A percentile compares a stretch with the other conserved stretches of the same genome.
Conservation (phyloP, 805 yeast species). For the Metschnikowia gelsemii region DNA sequence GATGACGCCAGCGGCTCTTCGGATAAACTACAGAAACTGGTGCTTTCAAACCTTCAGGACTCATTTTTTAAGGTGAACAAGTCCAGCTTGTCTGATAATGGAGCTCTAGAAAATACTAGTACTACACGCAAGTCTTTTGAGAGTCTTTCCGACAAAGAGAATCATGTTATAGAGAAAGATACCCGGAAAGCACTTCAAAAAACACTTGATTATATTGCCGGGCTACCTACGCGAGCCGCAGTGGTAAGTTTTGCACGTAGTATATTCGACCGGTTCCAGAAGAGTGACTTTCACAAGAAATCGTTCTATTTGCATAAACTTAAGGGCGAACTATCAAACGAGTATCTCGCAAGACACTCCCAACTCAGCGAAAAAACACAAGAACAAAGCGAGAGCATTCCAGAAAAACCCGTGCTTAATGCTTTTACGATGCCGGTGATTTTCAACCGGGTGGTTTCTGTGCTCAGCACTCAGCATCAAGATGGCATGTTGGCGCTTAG, state of each 20-base stretch:
- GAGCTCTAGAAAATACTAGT: too few species aligned
- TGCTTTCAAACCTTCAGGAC: slow-evolving; percentile 18
- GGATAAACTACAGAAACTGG: slow-evolving; percentile 12
- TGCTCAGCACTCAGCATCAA: slow-evolving; percentile 25
- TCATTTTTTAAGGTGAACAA: slow-evolving; percentile 11
- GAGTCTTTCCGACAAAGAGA: slow-evolving; percentile 5
- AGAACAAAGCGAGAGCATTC: slow-evolving; percentile 17
- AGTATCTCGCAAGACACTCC: slow-evolving; percentile 21
- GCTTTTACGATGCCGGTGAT: slow-evolving; percentile 37
- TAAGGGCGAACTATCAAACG: slow-evolving; percentile 16
- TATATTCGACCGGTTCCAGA: slow-evolving; percentile 16
- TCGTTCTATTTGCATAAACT: slow-evolving; percentile 17
- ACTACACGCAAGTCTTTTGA: neutral
- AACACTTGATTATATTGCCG: slow-evolving; percentile 24
- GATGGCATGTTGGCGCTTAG: slow-evolving; percentile 39
- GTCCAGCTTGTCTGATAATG: neutral
- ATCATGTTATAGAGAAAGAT: neutral
- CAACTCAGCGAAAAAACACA: slow-evolving; percentile 21
- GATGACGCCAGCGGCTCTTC: neutral
- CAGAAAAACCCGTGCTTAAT: slow-evolving; percentile 30
- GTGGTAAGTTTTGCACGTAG: slow-evolving; percentile 21
- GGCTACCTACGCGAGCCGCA: slow-evolving; percentile 14
- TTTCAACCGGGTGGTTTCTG: slow-evolving; percentile 32
- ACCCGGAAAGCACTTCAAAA: slow-evolving; percentile 23
- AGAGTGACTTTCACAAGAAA: slow-evolving; percentile 11